A percentile compares a stretch with the other conserved stretches of the same genome.
These are phyloP conservation scores for Penicillium sp. DNA, from an alignment of 2,329 filamentous ascomycete species.

Conservation along the genomic window DNA sequence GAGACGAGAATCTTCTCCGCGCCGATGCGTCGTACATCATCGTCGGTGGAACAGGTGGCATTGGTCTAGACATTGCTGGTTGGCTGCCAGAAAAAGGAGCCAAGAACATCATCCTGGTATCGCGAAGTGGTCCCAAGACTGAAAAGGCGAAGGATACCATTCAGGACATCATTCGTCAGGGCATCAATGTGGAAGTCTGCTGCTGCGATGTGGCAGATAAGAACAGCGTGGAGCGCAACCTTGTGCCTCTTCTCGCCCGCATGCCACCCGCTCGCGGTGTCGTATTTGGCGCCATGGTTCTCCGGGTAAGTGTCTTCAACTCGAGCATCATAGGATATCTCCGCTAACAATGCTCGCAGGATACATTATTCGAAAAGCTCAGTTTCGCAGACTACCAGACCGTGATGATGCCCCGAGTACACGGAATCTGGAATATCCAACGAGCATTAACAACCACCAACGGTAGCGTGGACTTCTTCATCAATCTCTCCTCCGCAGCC, in stretches of 20 bases:
- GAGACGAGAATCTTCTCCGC: conserved; percentile 18
- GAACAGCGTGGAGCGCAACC: conserved; percentile 15
- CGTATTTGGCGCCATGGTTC: conserved; percentile 48
- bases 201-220: conserved; percentile 33
- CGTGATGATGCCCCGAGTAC: conserved; percentile 23
- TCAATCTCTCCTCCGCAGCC: conserved; percentile 26
- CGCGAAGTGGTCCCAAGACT: conserved; percentile 40
- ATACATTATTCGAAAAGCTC: conserved; percentile 29
- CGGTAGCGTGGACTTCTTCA: conserved; percentile 26
- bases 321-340: too few relatives aligned
- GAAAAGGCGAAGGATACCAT: conserved; percentile 17
- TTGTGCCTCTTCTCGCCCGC: conserved; percentile 27
- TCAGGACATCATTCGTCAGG: conserved; percentile 12
- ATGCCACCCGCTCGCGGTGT: conserved; percentile 42
- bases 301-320: conserved; percentile 25
- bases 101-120: conserved; percentile 52
- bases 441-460: conserved; percentile 14
- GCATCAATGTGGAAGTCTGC: conserved; percentile 27
- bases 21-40: conserved; percentile 51
- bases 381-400: conserved; percentile 26
- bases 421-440: conserved; percentile 35
- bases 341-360: conserved; percentile 15
- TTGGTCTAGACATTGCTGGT: conserved; percentile 53
- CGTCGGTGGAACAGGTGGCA: conserved; percentile 56
- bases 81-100: conserved; percentile 52